phyloP scores from a whole-genome alignment of 495 filamentous ascomycete genomes.

The Parachaetomium inaequale region DNA sequence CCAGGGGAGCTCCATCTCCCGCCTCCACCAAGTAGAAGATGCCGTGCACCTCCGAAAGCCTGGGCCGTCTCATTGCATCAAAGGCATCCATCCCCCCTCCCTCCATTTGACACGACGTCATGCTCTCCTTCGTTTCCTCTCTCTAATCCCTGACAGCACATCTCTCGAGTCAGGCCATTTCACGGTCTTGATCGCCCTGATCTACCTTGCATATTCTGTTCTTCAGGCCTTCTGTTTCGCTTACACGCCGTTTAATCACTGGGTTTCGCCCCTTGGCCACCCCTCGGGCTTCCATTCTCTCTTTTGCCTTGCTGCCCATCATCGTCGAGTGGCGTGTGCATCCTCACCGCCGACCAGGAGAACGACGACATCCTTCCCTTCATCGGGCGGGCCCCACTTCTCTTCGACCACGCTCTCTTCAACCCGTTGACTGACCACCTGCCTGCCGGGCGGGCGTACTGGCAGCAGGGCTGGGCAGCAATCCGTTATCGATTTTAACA shows the following conservation, averaged over 20 bases:
- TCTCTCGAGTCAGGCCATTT: constrained; percentile 24
- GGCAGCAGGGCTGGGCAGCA: neutral
- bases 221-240: constrained; percentile 4
- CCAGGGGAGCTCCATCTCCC: neutral
- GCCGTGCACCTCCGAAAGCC: neutral
- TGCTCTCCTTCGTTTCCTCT: constrained; percentile 6
- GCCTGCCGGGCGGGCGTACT: neutral
- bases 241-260: constrained; percentile 22
- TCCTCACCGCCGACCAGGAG: constrained; percentile 7
- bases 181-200: constrained; percentile 26
- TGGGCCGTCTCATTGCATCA: neutral
- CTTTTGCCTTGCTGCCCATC: constrained; percentile 20
- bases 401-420: constrained; percentile 23
- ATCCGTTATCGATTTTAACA: constrained; percentile 1
- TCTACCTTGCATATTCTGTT: constrained; percentile 27
- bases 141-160: constrained; percentile 5
- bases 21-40: neutral
- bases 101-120: constrained; percentile 1
- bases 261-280: constrained; percentile 18
- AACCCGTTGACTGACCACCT: neutral
- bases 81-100: neutral
- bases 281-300: constrained; percentile 12
- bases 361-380: constrained; percentile 24
- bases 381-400: constrained; percentile 32
- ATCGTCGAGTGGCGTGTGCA: neutral